Percentiles rank a stretch among this genome's conserved stretches.
Conservation (phyloP, 345 rosid genomes). For the Geranium brycei region DNA sequence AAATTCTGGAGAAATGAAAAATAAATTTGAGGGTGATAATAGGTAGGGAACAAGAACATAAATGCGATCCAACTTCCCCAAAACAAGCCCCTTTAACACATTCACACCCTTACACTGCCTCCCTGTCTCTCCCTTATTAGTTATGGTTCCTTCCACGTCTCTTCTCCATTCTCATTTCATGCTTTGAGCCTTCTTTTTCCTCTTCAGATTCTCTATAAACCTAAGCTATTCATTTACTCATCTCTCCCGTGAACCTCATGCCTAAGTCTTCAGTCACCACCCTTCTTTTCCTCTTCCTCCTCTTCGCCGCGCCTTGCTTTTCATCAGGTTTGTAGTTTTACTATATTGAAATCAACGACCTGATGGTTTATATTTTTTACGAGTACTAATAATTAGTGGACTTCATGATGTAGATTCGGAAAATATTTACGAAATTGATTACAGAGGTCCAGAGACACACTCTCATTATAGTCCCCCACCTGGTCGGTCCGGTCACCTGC, state of each 20-base stretch:
- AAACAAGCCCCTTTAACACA: too few species aligned
- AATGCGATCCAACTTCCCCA: too few species aligned
- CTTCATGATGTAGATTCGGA: constrained; percentile 10
- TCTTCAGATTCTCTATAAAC: too few species aligned
- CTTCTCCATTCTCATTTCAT: too few species aligned
- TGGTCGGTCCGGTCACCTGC: constrained; percentile 18
- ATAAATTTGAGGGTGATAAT: too few species aligned
- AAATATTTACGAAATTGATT: constrained; percentile 29
- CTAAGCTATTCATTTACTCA: too few species aligned
- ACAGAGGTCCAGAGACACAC: constrained; percentile 48
- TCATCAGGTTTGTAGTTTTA: constrained; percentile 12
- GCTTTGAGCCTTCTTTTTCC: too few species aligned
- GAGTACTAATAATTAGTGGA: neutral
- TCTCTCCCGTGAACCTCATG: constrained; percentile 5
- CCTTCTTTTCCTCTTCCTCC: constrained; percentile 18
- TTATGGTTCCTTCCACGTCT: too few species aligned
- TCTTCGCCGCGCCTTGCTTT: constrained; percentile 13
- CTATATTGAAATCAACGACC: neutral
- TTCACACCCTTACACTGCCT: too few species aligned
- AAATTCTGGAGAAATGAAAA: too few species aligned
- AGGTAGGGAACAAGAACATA: too few species aligned
- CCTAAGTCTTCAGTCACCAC: constrained; percentile 10
- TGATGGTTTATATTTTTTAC: neutral
- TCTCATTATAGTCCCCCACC: constrained; percentile 29
- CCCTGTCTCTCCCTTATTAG: too few species aligned